These are phyloP conservation scores for Byssoonygena ceratinophila DNA, from an alignment of 2,329 filamentous ascomycete species.

Conservation along the genomic window DNA sequence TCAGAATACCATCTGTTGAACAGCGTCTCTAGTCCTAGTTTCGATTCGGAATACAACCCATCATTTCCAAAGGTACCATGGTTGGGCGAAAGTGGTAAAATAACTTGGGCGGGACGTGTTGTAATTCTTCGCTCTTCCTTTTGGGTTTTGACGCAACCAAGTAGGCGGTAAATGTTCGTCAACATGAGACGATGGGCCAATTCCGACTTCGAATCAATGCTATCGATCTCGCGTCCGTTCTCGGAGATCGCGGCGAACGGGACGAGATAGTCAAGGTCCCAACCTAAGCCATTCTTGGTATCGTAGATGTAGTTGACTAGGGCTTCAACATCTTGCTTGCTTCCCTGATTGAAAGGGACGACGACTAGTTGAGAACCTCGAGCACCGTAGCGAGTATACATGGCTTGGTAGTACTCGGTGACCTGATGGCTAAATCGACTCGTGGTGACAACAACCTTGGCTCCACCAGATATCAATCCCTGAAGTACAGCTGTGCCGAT, in stretches of 20 bases:
- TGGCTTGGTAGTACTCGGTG: slow-evolving; percentile 97
- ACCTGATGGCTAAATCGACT: slow-evolving; percentile 94
- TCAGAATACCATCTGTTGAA: slow-evolving; percentile 99
- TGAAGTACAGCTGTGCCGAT: slow-evolving; percentile 96
- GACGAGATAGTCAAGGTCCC: slow-evolving; percentile 93
- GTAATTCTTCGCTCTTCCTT: slow-evolving; percentile 82
- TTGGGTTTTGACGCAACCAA: slow-evolving; percentile 82
- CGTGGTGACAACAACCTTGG: slow-evolving; percentile 92
- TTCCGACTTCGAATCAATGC: slow-evolving; percentile 93
- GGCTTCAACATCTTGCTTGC: slow-evolving; percentile 93
- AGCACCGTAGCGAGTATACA: slow-evolving; percentile 90
- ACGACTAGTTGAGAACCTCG: slow-evolving; percentile 94
- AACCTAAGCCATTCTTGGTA: slow-evolving; percentile 87
- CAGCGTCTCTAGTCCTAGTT: slow-evolving; percentile 89
- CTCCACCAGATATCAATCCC: slow-evolving; percentile 89
- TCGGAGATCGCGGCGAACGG: slow-evolving; percentile 97
- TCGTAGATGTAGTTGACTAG: slow-evolving; percentile 96
- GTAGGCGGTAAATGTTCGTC: slow-evolving; percentile 84
- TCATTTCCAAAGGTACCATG: slow-evolving; percentile 98
- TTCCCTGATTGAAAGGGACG: slow-evolving; percentile 97
- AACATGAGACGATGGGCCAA: slow-evolving; percentile 98
- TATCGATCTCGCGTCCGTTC: slow-evolving; percentile 94
- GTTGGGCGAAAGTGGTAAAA: slow-evolving; percentile 90
- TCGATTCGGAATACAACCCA: slow-evolving; percentile 95
- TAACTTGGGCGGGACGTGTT: slow-evolving; percentile 91